A percentile compares a stretch with the other conserved stretches of the same genome.
Conservation (phyloP, 169 alveolate genomes). For the Plasmodium blacklocki region DNA sequence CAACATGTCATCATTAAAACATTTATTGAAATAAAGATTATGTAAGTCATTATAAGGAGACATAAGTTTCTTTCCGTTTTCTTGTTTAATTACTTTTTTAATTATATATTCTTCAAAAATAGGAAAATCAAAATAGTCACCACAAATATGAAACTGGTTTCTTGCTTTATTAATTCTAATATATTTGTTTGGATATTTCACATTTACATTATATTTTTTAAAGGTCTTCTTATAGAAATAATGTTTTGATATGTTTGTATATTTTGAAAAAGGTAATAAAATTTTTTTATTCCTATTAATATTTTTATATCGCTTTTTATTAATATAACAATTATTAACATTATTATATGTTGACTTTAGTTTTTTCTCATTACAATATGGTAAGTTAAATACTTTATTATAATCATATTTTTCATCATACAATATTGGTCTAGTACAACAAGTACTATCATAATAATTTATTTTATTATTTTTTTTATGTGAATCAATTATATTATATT, state of each 20-base stretch:
- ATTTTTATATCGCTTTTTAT: background rate
- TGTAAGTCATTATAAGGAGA: too few relatives aligned
- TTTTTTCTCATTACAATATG: background rate
- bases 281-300: background rate
- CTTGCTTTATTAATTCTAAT: too few relatives aligned
- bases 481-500: background rate
- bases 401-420: background rate
- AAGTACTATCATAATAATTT: background rate
- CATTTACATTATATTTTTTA: background rate
- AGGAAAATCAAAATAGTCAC: conserved; percentile 32
- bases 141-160: too few relatives aligned
- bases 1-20: too few relatives aligned
- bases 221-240: background rate
- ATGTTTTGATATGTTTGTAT: background rate
- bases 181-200: too few relatives aligned
- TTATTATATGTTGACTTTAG: background rate
- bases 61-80: too few relatives aligned
- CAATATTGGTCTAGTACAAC: background rate
- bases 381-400: background rate
- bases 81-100: background rate
- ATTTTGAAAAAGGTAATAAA: background rate
- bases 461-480: background rate
- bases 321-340: background rate
- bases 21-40: too few relatives aligned
- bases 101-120: conserved; percentile 53